Percentiles rank a stretch among this genome's conserved stretches.
Evolutionary conservation across 352 stramenopile species (phyloP).

Genomic region (Phytophthora crassamura): DNA sequence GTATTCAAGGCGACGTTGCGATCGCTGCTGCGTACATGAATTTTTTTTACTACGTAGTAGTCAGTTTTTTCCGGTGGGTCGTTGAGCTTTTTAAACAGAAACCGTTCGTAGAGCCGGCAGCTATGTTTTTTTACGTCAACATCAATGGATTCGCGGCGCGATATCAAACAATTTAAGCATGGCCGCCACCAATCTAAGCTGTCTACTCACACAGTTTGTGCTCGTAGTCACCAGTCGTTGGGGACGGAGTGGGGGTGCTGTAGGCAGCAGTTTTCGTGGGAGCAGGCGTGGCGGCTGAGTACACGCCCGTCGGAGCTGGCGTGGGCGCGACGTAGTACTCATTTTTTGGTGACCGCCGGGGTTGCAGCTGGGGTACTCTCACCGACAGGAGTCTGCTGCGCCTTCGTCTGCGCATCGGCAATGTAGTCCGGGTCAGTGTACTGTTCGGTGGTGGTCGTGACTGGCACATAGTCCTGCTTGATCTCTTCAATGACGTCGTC

Average conservation of each 20-base stretch:
- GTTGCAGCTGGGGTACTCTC: slow-evolving; percentile 3
- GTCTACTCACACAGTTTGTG: slow-evolving; percentile 18
- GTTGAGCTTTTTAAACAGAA: no score
- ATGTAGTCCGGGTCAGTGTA: slow-evolving; percentile 40
- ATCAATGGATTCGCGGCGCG: no score
- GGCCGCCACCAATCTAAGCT: slow-evolving; percentile 12
- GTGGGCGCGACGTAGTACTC: background rate
- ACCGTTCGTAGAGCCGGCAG: no score
- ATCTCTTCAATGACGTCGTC: slow-evolving; percentile 37
- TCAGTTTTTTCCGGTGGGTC: no score
- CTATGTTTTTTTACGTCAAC: no score
- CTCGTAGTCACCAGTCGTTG: slow-evolving; percentile 1
- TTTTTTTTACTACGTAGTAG: no score
- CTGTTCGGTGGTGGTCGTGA: slow-evolving; percentile 26
- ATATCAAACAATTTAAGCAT: no score
- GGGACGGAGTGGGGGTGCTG: background rate
- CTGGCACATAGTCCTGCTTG: slow-evolving; percentile 36
- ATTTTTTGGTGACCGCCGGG: slow-evolving; percentile 1
- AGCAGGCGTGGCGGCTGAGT: background rate
- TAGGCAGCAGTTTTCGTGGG: background rate
- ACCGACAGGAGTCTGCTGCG: slow-evolving; percentile 23
- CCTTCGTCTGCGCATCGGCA: slow-evolving; percentile 26
- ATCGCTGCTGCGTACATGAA: no score
- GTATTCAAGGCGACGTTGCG: no score
- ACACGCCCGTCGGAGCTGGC: background rate